These are phyloP conservation scores for Syzygium jambos DNA, from an alignment of 345 rosid species.

Conservation along the genomic window DNA sequence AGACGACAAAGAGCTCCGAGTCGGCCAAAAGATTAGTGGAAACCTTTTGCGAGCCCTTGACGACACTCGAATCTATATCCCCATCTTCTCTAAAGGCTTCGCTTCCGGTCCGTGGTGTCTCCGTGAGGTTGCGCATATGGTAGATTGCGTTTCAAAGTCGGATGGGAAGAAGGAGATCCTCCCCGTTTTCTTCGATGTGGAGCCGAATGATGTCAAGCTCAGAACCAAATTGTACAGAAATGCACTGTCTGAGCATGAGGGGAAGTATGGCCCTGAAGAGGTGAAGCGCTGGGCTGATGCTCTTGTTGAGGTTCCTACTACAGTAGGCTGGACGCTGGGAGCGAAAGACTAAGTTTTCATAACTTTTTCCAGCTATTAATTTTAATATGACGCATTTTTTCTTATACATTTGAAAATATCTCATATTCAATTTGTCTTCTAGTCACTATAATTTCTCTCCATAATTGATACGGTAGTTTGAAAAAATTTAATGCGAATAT, in stretches of 20 bases:
- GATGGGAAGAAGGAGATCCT: neutral
- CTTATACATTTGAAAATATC: too few relatives aligned
- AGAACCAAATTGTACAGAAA: rapidly evolving
- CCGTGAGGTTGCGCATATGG: neutral
- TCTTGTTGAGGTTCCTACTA: neutral
- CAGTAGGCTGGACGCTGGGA: rapidly evolving
- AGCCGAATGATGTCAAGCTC: neutral
- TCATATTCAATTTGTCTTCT: too few relatives aligned
- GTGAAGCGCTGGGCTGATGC: rapidly evolving
- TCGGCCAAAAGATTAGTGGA: rapidly evolving
- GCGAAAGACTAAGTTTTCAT: too few relatives aligned
- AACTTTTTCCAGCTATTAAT: too few relatives aligned
- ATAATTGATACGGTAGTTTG: too few relatives aligned
- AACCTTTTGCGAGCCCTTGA: neutral
- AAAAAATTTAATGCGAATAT: too few relatives aligned
- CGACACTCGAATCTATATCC: neutral
- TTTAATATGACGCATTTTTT: too few relatives aligned
- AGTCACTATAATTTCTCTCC: too few relatives aligned
- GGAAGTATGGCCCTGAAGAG: neutral
- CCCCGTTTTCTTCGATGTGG: neutral
- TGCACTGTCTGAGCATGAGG: neutral
- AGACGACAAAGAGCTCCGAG: neutral
- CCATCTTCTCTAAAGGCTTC: neutral
- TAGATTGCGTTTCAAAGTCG: neutral
- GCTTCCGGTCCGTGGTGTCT: neutral